Evolutionary conservation across 768 basidiomycete species (phyloP), one percentile per base, ranked within the genome.

Genomic region (Suillus placidus): DNA sequence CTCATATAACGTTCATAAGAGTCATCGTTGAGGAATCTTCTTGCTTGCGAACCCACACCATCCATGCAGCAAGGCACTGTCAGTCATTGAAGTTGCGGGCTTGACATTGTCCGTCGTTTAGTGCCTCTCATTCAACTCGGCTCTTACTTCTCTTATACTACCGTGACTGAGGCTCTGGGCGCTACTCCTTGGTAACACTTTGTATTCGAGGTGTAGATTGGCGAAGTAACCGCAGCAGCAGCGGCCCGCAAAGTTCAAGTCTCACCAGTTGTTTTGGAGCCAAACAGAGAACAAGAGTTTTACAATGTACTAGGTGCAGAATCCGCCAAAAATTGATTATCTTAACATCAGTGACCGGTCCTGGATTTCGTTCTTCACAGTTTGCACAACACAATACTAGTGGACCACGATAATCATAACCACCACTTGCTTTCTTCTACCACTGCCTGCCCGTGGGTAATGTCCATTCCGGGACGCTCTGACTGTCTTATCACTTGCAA

Each of bases 121-220:
- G 12, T 37, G 35, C 13, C 14, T 20, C 35, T 1, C 38, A 16
- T 30, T 30, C 56, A 57, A 26, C 14, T 37, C 55, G 35, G 35
- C n/a, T 37, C 20, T 6, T 6, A 9, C 18, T 55, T 34, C 6
- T 23, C 34, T 56, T 35, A 3, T 35, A 12, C 54, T 35, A 56
- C n/a, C n/a, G n/a, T n/a, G n/a, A n/a, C 10, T 14, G 20, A 55
- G 13, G 13, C 38, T 26, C 58, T 49, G 37, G 43, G 51, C 38
- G 3, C 26, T 35, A 23, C 40, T 55, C 47, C 52, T 64, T 70
- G 52, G 71, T 26, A 62, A 70, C 57, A 18, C 70, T 37, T 77
- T 73, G 68, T 75, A 72, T 66, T 76, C 40, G 13, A 34, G 54
- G 32, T 32, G 38, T 6, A 12, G 16, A 47, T 34, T 51, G 23